Evolutionary conservation across 805 yeast genomes (phyloP).

Genomic region (Pichia paraexigua): DNA sequence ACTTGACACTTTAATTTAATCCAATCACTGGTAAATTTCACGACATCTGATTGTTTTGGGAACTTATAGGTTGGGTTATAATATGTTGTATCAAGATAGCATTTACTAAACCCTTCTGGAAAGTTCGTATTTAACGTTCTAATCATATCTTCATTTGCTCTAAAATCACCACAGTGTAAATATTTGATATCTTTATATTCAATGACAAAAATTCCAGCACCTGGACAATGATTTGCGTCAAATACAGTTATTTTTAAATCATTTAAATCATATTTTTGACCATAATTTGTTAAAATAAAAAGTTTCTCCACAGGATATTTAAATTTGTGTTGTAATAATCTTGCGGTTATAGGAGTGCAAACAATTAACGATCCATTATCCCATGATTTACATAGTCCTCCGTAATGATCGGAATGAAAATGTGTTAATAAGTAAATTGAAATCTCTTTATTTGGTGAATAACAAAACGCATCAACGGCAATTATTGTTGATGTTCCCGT

Average conservation of each 20-base stretch:
- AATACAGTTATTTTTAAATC: conserved; percentile 48
- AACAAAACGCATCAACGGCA: conserved; percentile 64
- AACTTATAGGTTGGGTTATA: conserved; percentile 65
- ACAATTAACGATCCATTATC: conserved; percentile 52
- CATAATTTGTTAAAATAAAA: conserved; percentile 32
- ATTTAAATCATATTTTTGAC: conserved; percentile 31
- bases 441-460: conserved; percentile 37
- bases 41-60: conserved; percentile 68
- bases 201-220: conserved; percentile 76
- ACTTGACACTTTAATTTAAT: conserved; percentile 24
- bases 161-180: conserved; percentile 90
- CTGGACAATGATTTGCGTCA: conserved; percentile 97
- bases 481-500: conserved; percentile 20
- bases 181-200: conserved; percentile 36
- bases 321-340: conserved; percentile 45
- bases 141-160: conserved; percentile 54
- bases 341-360: conserved; percentile 64
- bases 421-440: conserved; percentile 61
- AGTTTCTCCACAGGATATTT: conserved; percentile 38
- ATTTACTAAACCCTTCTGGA: conserved; percentile 38
- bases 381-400: conserved; percentile 79
- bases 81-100: conserved; percentile 90
- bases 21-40: conserved; percentile 50
- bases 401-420: conserved; percentile 92
- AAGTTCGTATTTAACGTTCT: conserved; percentile 24